Evolutionary conservation across 805 yeast species (phyloP), one percentile per base, ranked within the genome.

Genomic region (Cyberlindnera mycetangii): DNA sequence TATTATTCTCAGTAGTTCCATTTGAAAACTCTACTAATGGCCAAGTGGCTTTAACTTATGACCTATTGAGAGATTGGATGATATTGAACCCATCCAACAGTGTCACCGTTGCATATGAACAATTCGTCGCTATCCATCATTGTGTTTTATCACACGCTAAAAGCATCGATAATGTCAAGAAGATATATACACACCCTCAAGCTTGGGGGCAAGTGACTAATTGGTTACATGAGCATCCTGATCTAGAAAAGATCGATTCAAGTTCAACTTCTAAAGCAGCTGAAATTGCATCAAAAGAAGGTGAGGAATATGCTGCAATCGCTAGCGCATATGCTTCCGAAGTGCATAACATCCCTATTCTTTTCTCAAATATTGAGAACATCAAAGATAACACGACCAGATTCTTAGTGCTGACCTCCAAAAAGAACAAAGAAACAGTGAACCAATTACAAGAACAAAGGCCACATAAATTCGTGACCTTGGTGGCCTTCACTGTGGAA

Each of bases 11-110:
- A 0, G 84, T 89, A 10, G 85, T 93, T 2, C 99, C 99, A 1
- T 78, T 88, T 54, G 97, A 92, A 57, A 92, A 92, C 67, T 89
- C 97, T 3, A 85, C 97, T 2, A 93, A 92, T 63, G 99, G 99
- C 0, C 90, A 85, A 53, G 99, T 93, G 7, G 85, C 83, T 1
- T 78, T 83, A 58, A 87, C 97, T 0, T 83, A 87, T 61, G 96
- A 89, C 59, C 68, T 89, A 12, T 68, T 92, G 24, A 69, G 96
- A 50, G 89, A 85, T 58, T 77, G 82, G 77, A 73, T 72, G 46
- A 59, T 74, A 20, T 66, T 67, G 5, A 42, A 54, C 17, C 33
- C 41, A 27, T 16, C 28, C 14, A 33, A 37, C 30, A 38, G 33
- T 5, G 44, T 22, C 11, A 38, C 36, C 30, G 77, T 89, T 3